Evolutionary conservation across 768 basidiomycete genomes (phyloP), one percentile per base, ranked within the genome.

Genomic region (Lactifluus echinatus): DNA sequence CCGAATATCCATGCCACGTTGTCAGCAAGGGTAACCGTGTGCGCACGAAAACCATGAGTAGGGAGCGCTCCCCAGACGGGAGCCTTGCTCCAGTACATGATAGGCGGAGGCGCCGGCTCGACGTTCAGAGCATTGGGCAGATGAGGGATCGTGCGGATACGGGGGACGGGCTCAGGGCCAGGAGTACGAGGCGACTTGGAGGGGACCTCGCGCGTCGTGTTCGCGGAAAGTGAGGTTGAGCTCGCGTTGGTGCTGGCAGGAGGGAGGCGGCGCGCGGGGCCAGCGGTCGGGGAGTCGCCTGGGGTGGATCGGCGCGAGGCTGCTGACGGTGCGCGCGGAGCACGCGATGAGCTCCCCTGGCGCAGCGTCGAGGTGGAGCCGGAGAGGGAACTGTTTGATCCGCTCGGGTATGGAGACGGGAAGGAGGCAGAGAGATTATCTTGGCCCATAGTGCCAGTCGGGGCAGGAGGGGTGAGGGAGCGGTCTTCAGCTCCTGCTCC

Each of bases 51-150:
- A 10, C 78, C 79, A 51, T 80, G 77, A 64, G 74, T 78, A 2
- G 89, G 88, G 31, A 89, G 61, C 0, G 72, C 55, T 0, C 90
- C 90, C 68, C 84, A 86, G 19, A 88, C 85, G 0, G 90, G 88
- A 0, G 90, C 90, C 52, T 78, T 77, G 66, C 85, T 87, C 90
- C 90, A 93, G 68, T 93, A 84, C 84, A 91, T 89, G 36, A 78
- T 73, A 0, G 89, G 88, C 49, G 86, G 80, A 1, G 90, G 83
- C 0, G 81, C 83, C 33, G 73, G 72, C 50, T 79, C 75, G 5
- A 74, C 80, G 40, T 85, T 77, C 65, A 79, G 77, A 50, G 76
- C 79, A 62, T 86, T 78, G 1, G 84, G 83, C 11, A 89, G 67
- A 21, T 77, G 78, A 2, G 87, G 87, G 5, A 70, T 79, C 19